Evolutionary conservation across 2,329 filamentous ascomycete species (phyloP).

Genomic region (Exutisphaerella laricina): DNA sequence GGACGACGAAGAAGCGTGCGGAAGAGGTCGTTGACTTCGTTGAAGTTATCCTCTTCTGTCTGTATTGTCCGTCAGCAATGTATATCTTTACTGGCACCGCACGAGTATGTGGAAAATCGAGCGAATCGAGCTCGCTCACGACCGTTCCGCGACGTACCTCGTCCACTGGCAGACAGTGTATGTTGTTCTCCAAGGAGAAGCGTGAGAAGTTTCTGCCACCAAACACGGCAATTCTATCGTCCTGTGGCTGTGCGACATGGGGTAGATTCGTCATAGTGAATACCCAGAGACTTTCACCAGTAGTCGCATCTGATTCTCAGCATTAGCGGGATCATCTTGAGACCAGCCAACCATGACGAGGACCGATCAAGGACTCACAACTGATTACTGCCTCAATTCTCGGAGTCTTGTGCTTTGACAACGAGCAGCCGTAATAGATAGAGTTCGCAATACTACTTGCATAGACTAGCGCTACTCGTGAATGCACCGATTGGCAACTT

Average conservation of each 20-base stretch:
- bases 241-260: conserved; percentile 19
- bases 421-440: not conserved
- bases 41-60: conserved; percentile 28
- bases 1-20: conserved; percentile 22
- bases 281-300: no score
- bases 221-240: conserved; percentile 20
- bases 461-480: not conserved
- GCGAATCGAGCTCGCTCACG: not conserved
- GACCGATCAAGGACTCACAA: not conserved
- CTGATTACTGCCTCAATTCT: not conserved
- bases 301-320: not conserved
- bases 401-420: conserved; percentile 1
- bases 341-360: not conserved
- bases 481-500: no score
- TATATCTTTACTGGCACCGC: not conserved
- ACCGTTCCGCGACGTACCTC: conserved; percentile 24
- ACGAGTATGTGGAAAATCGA: not conserved
- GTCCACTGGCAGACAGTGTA: conserved; percentile 33
- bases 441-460: not conserved
- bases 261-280: conserved; percentile 12
- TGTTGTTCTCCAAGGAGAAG: conserved; percentile 24
- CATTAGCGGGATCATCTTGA: not conserved
- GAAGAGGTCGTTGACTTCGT: conserved; percentile 29
- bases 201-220: conserved; percentile 24
- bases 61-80: conserved; percentile 11